Percentiles rank a stretch among this genome's conserved stretches.
Evolutionary conservation across 2,329 filamentous ascomycete genomes (phyloP).

Genomic region (Colletotrichum noveboracense): DNA sequence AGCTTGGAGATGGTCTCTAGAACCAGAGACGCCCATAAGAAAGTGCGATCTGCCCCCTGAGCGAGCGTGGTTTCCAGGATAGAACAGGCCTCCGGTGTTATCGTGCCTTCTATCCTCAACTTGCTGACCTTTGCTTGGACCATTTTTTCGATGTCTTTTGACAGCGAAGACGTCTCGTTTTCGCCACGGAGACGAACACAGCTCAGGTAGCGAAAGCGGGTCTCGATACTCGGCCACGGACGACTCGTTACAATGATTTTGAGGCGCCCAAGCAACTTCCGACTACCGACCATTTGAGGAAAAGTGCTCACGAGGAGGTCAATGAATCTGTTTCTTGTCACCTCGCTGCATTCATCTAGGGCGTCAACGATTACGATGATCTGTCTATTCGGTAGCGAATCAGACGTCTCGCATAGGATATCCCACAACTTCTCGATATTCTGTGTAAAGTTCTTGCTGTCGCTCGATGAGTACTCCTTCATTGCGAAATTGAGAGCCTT

Average conservation of each 20-base stretch:
- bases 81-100: not conserved
- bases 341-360: slow-evolving; percentile 2
- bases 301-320: not conserved
- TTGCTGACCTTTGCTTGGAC: not conserved
- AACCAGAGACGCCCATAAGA: slow-evolving; percentile 6
- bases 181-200: slow-evolving; percentile 3
- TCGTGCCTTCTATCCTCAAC: not conserved
- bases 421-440: not conserved
- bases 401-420: not conserved
- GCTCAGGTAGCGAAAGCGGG: not conserved
- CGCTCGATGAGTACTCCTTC: not conserved
- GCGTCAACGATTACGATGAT: slow-evolving; percentile 11
- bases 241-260: slow-evolving; percentile 9
- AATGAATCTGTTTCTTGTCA: not conserved
- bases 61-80: not conserved
- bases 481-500: not conserved
- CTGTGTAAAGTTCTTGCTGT: not conserved
- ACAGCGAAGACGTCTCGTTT: not conserved
- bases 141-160: not conserved
- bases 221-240: slow-evolving; percentile 5
- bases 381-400: fast-evolving
- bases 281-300: not conserved
- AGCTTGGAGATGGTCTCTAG: too few species aligned
- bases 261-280: not conserved
- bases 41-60: not conserved